Evolutionary conservation across 2,329 filamentous ascomycete genomes (phyloP), one percentile per base, ranked within the genome.

Genomic region (Sclerotinia subarctica): DNA sequence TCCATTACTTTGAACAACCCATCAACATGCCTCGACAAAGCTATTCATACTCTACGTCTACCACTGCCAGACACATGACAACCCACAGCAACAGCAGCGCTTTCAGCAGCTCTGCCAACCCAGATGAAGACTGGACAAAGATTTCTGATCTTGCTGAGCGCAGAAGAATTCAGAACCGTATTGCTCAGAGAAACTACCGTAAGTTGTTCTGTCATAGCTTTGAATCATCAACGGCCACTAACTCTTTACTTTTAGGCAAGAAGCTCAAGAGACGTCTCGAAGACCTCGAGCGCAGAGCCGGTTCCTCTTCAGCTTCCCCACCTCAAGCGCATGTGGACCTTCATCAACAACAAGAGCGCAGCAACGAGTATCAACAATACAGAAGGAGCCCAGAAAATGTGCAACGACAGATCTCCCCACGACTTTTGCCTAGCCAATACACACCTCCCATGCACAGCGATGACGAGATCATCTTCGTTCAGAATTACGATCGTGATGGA

Each of bases 61-160:
- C 73, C 44, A 67, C 73, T 32, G 69, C 74, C 67, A 87, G 90
- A 78, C 89, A 92, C 77, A 89, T 90, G 75, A 84, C 87, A 52
- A 85, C 82, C 72, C 89, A 93, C 77, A 90, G 89, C 78, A 96
- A 92, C 70, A 97, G 93, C 82, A 97, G 93, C 81, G 94, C 94
- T 74, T 97, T 96, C 84, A 96, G 92, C 81, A 91, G 90, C 76
- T 96, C 93, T 72, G 94, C 94, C 75, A 96, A 96, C 79, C 92
- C 94, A 67, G 94, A 97, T 77, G 94, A 98, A 82, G 94, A 98
- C 82, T 98, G 94, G 94, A 97, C 94, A 78, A 96, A 97, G 87
- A 97, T 98, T 79, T 96, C 94, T 68, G 94, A 98, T 80, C 89
- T 98, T 69, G 94, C 94, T 64, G 94, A 98, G 82, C 89, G 95